These are phyloP conservation scores for Neurospora cerealis DNA, from an alignment of 495 filamentous ascomycete species.

Conservation along the genomic window DNA sequence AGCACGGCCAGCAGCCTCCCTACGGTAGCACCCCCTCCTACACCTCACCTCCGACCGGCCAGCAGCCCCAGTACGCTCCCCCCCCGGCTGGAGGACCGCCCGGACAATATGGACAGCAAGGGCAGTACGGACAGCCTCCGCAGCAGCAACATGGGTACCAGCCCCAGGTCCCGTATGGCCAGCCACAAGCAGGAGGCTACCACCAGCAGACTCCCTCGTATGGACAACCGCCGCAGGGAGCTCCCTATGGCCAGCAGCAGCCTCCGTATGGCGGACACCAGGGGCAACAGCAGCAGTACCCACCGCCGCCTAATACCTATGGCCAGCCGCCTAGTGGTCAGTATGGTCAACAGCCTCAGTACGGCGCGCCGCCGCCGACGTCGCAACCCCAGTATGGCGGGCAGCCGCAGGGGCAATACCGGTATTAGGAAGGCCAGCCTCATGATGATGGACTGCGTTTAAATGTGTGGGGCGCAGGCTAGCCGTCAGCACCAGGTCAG, in stretches of 20 bases:
- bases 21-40: slow-evolving; percentile 4
- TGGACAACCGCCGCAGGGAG: slow-evolving; percentile 2
- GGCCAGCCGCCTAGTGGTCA: slow-evolving; percentile 3
- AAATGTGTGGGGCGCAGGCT: not conserved
- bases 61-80: slow-evolving; percentile 11
- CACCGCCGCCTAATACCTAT: not conserved
- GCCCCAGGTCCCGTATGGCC: slow-evolving; percentile 12
- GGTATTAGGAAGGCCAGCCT: not conserved
- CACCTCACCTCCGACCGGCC: not conserved
- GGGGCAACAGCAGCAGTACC: slow-evolving; percentile 7
- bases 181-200: slow-evolving; percentile 13
- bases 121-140: slow-evolving; percentile 15
- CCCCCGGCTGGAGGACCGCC: not conserved
- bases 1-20: slow-evolving; percentile 1
- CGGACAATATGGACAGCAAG: slow-evolving; percentile 1
- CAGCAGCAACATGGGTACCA: slow-evolving; percentile 6
- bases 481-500: not conserved
- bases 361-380: slow-evolving; percentile 7
- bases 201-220: slow-evolving; percentile 16
- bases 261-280: slow-evolving; percentile 6
- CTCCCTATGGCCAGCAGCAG: slow-evolving; percentile 4
- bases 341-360: slow-evolving; percentile 12
- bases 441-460: not conserved
- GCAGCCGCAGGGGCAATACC: slow-evolving; percentile 2
- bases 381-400: not conserved